Conservation (phyloP, 2,329 filamentous ascomycete genomes). For the Elsinoe ampelina region DNA sequence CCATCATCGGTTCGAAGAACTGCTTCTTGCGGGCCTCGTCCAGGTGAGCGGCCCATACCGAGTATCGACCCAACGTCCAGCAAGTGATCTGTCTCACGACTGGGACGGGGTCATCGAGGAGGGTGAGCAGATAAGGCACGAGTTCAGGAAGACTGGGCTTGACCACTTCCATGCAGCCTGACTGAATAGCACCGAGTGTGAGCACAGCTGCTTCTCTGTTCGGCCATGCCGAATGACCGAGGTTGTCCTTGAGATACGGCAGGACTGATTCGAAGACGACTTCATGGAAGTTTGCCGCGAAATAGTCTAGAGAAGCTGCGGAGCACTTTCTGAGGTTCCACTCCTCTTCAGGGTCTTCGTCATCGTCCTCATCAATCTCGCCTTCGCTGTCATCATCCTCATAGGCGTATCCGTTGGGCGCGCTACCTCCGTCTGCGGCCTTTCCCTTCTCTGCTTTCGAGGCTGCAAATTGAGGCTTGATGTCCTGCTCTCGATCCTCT, state of each 20-base stretch:
- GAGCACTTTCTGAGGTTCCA: slow-evolving; percentile 98
- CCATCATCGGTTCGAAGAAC: slow-evolving; percentile 95
- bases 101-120: slow-evolving; percentile 76
- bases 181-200: slow-evolving; percentile 85
- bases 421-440: slow-evolving; percentile 28
- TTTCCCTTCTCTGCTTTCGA: slow-evolving; percentile 22
- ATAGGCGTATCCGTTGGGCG: slow-evolving; percentile 26
- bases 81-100: slow-evolving; percentile 95
- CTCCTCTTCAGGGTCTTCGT: slow-evolving; percentile 71
- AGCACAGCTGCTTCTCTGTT: slow-evolving; percentile 90
- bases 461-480: slow-evolving; percentile 86
- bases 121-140: slow-evolving; percentile 78
- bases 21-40: slow-evolving; percentile 58
- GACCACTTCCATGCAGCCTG: slow-evolving; percentile 85
- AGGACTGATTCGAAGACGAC: slow-evolving; percentile 86
- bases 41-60: slow-evolving; percentile 77
- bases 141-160: slow-evolving; percentile 84
- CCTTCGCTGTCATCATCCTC: slow-evolving; percentile 78
- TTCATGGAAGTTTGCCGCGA: slow-evolving; percentile 80
- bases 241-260: slow-evolving; percentile 82
- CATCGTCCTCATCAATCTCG: slow-evolving; percentile 68
- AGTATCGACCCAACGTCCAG: slow-evolving; percentile 93
- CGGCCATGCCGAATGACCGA: slow-evolving; percentile 82
- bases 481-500: slow-evolving; percentile 82
- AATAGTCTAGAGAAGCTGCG: slow-evolving; percentile 86